phyloP scores from a whole-genome alignment of 1,139 yeast species.

The Yamadazyma mexicana region DNA sequence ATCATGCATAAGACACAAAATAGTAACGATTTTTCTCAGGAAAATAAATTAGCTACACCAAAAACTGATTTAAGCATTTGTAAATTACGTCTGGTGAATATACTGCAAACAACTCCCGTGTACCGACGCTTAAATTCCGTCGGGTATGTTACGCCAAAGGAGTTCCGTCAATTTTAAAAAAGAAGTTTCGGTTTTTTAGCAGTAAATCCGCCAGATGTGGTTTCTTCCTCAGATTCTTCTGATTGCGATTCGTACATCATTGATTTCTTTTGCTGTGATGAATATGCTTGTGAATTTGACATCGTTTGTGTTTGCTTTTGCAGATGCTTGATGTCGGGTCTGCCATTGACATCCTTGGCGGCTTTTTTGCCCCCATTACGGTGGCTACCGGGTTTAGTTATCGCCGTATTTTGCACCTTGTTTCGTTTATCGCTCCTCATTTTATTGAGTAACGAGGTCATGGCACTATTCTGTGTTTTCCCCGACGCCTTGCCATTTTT shows the following conservation, averaged over 20 bases:
- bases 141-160: background rate
- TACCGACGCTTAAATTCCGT: no score
- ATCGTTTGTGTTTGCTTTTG: background rate
- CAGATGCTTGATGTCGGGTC: no score
- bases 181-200: slow-evolving; percentile 16
- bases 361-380: no score
- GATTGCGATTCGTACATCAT: no score
- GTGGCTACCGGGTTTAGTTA: no score
- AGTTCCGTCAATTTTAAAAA: slow-evolving; percentile 6
- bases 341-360: no score
- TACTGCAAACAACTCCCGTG: no score
- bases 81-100: no score
- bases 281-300: no score
- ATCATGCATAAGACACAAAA: background rate
- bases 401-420: slow-evolving; percentile 1
- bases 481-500: background rate
- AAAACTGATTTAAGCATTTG: background rate
- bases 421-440: slow-evolving; percentile 34
- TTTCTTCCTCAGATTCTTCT: slow-evolving; percentile 9
- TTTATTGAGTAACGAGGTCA: slow-evolving; percentile 48
- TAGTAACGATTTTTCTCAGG: no score
- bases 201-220: slow-evolving; percentile 16
- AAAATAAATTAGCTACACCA: no score
- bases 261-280: no score
- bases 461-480: slow-evolving; percentile 9